These are phyloP conservation scores for Pseudogymnoascus sp. DNA, from an alignment of 2,329 filamentous ascomycete species.

Conservation along the genomic window DNA sequence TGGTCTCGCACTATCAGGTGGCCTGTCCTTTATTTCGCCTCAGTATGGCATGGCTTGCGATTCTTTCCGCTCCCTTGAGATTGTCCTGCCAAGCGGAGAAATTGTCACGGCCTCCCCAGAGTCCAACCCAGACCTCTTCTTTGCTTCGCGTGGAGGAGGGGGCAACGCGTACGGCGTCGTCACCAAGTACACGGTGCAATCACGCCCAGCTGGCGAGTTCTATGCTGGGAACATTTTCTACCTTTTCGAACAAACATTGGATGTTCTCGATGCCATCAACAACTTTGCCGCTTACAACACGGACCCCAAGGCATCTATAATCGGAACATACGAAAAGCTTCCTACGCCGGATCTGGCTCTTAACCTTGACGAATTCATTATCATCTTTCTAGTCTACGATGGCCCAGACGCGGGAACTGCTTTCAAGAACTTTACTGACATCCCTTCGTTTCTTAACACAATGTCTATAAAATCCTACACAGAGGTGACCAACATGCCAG, in stretches of 20 bases:
- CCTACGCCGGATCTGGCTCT: constrained; percentile 23
- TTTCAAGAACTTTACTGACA: constrained; percentile 28
- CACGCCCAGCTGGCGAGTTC: constrained; percentile 20
- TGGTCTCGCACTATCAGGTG: constrained; percentile 18
- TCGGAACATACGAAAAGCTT: constrained; percentile 29
- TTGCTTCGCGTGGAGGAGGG: constrained; percentile 28
- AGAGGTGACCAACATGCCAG: constrained; percentile 29
- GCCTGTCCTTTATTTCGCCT: constrained; percentile 33
- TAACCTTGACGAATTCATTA: constrained; percentile 26
- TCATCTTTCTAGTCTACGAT: constrained; percentile 31
- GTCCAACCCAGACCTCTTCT: constrained; percentile 28
- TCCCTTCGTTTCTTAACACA: constrained; percentile 26
- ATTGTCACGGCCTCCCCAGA: constrained; percentile 20
- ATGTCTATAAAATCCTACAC: constrained; percentile 24
- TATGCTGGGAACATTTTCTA: constrained; percentile 26
- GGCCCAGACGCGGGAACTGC: constrained; percentile 26
- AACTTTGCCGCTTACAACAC: constrained; percentile 28
- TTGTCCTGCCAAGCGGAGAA: constrained; percentile 27
- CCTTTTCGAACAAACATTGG: constrained; percentile 20
- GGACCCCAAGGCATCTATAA: constrained; percentile 28
- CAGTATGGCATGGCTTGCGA: constrained; percentile 41
- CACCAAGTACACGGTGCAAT: constrained; percentile 22
- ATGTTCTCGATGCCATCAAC: constrained; percentile 23
- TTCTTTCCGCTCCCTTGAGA: constrained; percentile 34
- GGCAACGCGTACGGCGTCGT: constrained; percentile 19